Evolutionary conservation across 345 rosid genomes (phyloP).

Genomic region (Arabidopsis suecica): DNA sequence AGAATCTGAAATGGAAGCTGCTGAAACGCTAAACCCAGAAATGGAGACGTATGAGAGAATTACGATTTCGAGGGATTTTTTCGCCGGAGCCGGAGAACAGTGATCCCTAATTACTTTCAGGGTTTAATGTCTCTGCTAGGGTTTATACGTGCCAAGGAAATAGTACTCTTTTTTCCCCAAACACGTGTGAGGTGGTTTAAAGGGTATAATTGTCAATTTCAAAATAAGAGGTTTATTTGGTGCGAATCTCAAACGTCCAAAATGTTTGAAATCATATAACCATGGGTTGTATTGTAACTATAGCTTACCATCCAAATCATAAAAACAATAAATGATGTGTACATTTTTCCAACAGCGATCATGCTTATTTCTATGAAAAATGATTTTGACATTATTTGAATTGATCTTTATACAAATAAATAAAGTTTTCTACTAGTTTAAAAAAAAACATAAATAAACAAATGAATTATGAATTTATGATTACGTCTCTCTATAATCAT

Average conservation of each 20-base stretch:
- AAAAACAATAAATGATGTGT: too few species aligned
- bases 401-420: too few species aligned
- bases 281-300: neutral
- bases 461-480: too few species aligned
- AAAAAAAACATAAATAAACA: too few species aligned
- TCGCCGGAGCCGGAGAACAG: conserved; percentile 4
- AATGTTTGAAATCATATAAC: conserved; percentile 17
- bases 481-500: too few species aligned
- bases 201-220: conserved; percentile 32
- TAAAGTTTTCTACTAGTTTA: too few species aligned
- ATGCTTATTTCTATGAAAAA: too few species aligned
- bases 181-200: conserved; percentile 17
- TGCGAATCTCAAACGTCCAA: conserved; percentile 10
- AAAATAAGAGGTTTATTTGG: neutral
- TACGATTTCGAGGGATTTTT: conserved; percentile 8
- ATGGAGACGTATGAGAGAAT: neutral
- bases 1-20: too few species aligned
- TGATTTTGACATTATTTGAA: too few species aligned
- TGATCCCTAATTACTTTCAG: neutral
- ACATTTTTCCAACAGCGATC: too few species aligned
- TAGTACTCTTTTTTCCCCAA: neutral
- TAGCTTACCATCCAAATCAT: neutral
- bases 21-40: too few species aligned
- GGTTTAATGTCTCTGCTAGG: conserved; percentile 32
- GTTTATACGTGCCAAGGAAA: conserved; percentile 24